Evolutionary conservation across 768 basidiomycete species (phyloP), one percentile per base, ranked within the genome.

Genomic region (Mycena alexandri): DNA sequence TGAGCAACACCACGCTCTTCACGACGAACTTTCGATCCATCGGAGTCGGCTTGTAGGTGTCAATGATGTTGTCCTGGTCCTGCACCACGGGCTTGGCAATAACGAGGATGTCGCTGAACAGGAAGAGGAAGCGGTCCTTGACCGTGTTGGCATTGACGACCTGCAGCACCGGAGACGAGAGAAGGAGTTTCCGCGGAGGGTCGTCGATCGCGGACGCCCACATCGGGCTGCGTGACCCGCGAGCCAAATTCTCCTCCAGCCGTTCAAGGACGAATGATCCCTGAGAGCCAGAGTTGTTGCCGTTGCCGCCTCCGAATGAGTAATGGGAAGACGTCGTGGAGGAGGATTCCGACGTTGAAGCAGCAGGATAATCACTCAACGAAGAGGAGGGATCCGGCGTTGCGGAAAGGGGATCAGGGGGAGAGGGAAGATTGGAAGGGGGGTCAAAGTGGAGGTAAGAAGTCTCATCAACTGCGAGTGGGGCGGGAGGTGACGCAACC

Each of bases 71-170:
- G 69, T 93, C 91, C 55, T 87, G 85, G 48, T 92, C 90, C 42
- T 88, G 86, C 60, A 89, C 82, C 65, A 96, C 84, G 14, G 96
- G 96, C 78, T 99, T 99, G 44, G 96, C 92, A 71, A 99, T 88
- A 77, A 99, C 87, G 61, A 99, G 87, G 59, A 99, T 87, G 77
- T 99, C 98, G 77, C 84, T 95, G 86, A 99, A 99, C n/a, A 99
- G 86, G 83, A 99, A 96, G 12, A 99, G 86, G 81, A 95, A 94
- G 13, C 98, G 90, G 75, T 98, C 96, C 78, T 99, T 98, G 77
- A 96, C 93, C 0, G 93, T 96, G 78, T 97, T 92, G 46, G 90
- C 85, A 79, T 98, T 95, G 71, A 95, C 95, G 16, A 99, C 95
- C 79, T 99, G 98, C 7, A 97, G 83, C 9, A 97, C 93, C 2